Conservation (phyloP, 1,284 basidiomycete species). For the Puccinia horiana region DNA sequence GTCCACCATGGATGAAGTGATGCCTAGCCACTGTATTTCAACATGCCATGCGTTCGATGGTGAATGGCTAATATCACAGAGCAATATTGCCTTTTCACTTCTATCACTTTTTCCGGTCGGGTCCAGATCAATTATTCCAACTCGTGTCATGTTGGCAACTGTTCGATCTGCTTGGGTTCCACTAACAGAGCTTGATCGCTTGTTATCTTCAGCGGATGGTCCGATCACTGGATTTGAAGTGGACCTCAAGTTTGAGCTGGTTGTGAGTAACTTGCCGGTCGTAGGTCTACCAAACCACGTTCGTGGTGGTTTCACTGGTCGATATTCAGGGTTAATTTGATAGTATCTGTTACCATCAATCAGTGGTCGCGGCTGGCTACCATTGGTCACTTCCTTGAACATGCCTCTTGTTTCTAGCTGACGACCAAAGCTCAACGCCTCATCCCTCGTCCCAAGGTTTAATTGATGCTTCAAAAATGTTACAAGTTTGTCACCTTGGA, state of each 20-base stretch:
- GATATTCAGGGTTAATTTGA: conserved; percentile 41
- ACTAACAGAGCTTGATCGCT: conserved; percentile 39
- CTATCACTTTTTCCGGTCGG: conserved; percentile 63
- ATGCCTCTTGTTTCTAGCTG: conserved; percentile 38
- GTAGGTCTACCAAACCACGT: conserved; percentile 44
- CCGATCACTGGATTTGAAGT: conserved; percentile 9
- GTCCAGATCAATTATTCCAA: conserved; percentile 48
- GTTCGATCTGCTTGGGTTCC: conserved; percentile 28
- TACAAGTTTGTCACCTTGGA: conserved; percentile 48
- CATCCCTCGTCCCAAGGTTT: conserved; percentile 36
- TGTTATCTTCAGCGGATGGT: conserved; percentile 21
- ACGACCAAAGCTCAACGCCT: conserved; percentile 47
- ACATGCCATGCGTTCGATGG: conserved; percentile 88
- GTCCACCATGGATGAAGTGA: conserved; percentile 92
- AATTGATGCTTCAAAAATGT: conserved; percentile 49
- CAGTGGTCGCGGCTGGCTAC: conserved; percentile 26
- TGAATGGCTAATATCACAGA: conserved; percentile 90
- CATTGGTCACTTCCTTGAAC: conserved; percentile 40
- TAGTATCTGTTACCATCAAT: conserved; percentile 46
- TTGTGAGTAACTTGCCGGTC: conserved; percentile 4
- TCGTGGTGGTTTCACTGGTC: conserved; percentile 29
- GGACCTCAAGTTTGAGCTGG: neutral
- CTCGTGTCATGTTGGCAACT: conserved; percentile 33
- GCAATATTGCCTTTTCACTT: conserved; percentile 80
- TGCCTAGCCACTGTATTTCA: conserved; percentile 95